A percentile compares a stretch with the other conserved stretches of the same genome.
These are phyloP conservation scores for Boletus sensibilis DNA, from an alignment of 768 basidiomycete species.

Conservation along the genomic window DNA sequence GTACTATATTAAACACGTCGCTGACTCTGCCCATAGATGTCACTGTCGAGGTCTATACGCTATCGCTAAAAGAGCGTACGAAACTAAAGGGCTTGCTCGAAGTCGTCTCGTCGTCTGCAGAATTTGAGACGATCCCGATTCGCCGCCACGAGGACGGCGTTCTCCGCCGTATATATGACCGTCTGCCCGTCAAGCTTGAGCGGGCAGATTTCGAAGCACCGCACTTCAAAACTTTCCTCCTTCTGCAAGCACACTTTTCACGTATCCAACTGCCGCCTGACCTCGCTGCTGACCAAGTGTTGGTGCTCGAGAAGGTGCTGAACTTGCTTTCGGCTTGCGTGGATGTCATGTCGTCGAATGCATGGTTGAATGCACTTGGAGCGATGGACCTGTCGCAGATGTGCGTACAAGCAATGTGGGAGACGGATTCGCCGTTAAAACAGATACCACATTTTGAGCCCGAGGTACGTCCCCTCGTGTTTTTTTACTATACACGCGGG, in stretches of 20 bases:
- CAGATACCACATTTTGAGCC: slow-evolving; percentile 96
- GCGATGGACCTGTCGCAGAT: slow-evolving; percentile 99
- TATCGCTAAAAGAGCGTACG: slow-evolving; percentile 93
- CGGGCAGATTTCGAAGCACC: slow-evolving; percentile 85
- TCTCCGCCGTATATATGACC: slow-evolving; percentile 89
- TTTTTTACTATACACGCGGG: background rate
- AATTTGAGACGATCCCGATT: slow-evolving; percentile 94
- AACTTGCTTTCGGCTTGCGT: slow-evolving; percentile 93
- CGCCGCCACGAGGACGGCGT: slow-evolving; percentile 88
- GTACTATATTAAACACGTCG: too few species aligned
- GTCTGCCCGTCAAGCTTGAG: slow-evolving; percentile 93
- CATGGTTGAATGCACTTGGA: slow-evolving; percentile 89
- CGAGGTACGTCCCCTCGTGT: slow-evolving; percentile 49
- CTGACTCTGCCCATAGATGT: slow-evolving; percentile 56
- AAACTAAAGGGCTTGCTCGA: slow-evolving; percentile 96
- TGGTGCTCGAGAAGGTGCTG: slow-evolving; percentile 87
- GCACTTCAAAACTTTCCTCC: slow-evolving; percentile 96
- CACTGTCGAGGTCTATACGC: slow-evolving; percentile 94
- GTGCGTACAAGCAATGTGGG: slow-evolving; percentile 99
- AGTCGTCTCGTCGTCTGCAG: slow-evolving; percentile 94
- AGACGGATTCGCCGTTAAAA: slow-evolving; percentile 90
- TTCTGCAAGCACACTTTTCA: slow-evolving; percentile 96
- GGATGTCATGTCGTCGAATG: slow-evolving; percentile 97
- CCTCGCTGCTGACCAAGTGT: slow-evolving; percentile 84
- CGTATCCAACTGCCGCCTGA: slow-evolving; percentile 90